These are phyloP conservation scores for Cercospora canescens DNA, from an alignment of 2,329 filamentous ascomycete genomes.

Conservation along the genomic window DNA sequence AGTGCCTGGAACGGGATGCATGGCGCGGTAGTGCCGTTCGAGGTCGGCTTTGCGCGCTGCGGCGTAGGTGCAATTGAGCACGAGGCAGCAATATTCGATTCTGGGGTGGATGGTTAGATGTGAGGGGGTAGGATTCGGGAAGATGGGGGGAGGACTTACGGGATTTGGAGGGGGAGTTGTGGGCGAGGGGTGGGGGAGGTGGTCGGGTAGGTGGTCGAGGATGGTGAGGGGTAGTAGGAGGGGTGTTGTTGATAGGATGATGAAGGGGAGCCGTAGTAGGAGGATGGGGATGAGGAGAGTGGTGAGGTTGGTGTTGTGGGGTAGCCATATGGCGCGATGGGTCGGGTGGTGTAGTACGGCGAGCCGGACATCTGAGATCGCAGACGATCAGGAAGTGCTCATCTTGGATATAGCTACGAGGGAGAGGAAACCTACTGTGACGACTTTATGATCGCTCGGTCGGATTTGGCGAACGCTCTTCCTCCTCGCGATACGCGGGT, in stretches of 20 bases:
- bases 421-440: background rate
- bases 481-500: background rate
- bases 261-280: slow-evolving; percentile 5
- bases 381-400: too few relatives aligned
- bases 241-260: background rate
- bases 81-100: slow-evolving; percentile 11
- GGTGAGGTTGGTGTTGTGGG: background rate
- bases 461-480: background rate
- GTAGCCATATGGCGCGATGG: background rate
- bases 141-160: background rate
- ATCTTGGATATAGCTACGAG: too few relatives aligned
- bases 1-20: slow-evolving; percentile 41
- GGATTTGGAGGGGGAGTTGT: background rate
- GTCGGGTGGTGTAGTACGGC: background rate
- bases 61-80: slow-evolving; percentile 19
- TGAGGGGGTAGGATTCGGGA: background rate
- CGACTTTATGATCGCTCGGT: background rate
- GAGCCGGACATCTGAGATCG: slow-evolving; percentile 12
- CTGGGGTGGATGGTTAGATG: background rate
- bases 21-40: slow-evolving; percentile 50
- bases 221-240: background rate
- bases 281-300: background rate
- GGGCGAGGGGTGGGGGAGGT: background rate
- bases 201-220: background rate
- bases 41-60: slow-evolving; percentile 52